Base-by-base conservation (phyloP, 2,329 filamentous ascomycete species). In the Cercospora sesami region DNA sequence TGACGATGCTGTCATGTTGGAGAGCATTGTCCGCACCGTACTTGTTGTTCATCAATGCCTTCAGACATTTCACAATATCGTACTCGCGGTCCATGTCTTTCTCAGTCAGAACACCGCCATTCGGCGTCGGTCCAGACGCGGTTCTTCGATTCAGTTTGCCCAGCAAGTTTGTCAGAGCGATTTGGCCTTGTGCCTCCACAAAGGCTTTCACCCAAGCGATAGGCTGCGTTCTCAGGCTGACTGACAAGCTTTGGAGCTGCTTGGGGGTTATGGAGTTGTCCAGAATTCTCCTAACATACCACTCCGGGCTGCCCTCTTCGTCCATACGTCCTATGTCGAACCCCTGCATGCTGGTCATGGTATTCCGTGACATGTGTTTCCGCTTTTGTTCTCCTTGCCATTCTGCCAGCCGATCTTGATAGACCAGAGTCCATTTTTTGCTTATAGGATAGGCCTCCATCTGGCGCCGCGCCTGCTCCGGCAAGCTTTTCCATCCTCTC, bases 31-130 rank as follows among this genome's bases (percentile, higher is more conserved):
- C 95, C 69, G 95, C 95, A 69, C 95, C 95, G 79, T 96, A 98
- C 79, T 97, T 97, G 86, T 97, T 99, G 87, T 99, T 99, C 91
- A 98, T 96, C 67, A 98, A 82, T 33, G 94, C 93, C 83, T 98
- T 98, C 67, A 99, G 82, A 82, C 95, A 98, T 82, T 99, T 99
- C 78, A 97, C 89, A 71, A 99, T 97, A 78, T 98, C 95, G 78
- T 98, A 98, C 81, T 97, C 94, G 73, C 91, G 89, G 77, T 97
- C 94, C 60, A 95, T 84, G 76, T 94, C 92, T 79, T 91, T 93
- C 74, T 96, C 93, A 67, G 83, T 86, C 30, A 84, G 87, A 36
- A 84, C 80, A 64, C 83, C 83, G 36, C 86, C 83, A 5, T 88
- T 86, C 26, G 87, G 86, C 3, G 89, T 86, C 2, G 91, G 91